Conservation (phyloP, 1,284 basidiomycete genomes). For the Microbotryum intermedium region DNA sequence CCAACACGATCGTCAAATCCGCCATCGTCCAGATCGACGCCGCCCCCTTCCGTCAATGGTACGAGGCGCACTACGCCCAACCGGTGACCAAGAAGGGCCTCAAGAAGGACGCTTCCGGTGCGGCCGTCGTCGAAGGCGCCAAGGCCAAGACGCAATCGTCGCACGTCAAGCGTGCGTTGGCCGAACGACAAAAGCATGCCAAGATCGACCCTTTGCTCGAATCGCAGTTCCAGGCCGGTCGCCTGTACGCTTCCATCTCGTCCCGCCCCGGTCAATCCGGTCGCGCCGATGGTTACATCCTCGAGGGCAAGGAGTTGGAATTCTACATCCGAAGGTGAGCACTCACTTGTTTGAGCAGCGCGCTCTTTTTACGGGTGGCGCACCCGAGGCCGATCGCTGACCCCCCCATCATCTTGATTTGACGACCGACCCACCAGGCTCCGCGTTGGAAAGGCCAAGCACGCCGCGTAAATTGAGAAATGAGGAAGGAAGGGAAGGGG, state of each 20-base stretch:
- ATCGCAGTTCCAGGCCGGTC: slow-evolving; percentile 73
- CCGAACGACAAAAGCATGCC: slow-evolving; percentile 83
- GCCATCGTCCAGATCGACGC: slow-evolving; percentile 93
- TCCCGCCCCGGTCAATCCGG: slow-evolving; percentile 91
- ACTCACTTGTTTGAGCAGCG: too few relatives aligned
- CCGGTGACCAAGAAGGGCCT: slow-evolving; percentile 74
- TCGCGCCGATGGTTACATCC: slow-evolving; percentile 86
- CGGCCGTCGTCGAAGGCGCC: slow-evolving; percentile 43
- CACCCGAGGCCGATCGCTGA: too few relatives aligned
- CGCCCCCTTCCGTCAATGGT: slow-evolving; percentile 96
- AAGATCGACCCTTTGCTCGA: slow-evolving; percentile 85
- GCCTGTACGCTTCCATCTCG: slow-evolving; percentile 78
- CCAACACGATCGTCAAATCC: slow-evolving; percentile 92
- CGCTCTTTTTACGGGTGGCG: too few relatives aligned
- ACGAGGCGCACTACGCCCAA: slow-evolving; percentile 90
- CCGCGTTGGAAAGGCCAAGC: slow-evolving; percentile 87
- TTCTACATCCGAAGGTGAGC: slow-evolving; percentile 70
- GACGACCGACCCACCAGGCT: too few relatives aligned
- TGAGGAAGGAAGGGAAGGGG: too few relatives aligned
- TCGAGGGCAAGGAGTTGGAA: slow-evolving; percentile 96
- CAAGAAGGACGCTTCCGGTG: background rate
- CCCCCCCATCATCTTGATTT: too few relatives aligned
- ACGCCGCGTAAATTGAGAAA: slow-evolving; percentile 43
- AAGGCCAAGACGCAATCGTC: slow-evolving; percentile 72
- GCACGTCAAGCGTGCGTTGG: slow-evolving; percentile 73